phyloP scores from a whole-genome alignment of 1,284 basidiomycete genomes.

The Papiliotrema flavescens region DNA sequence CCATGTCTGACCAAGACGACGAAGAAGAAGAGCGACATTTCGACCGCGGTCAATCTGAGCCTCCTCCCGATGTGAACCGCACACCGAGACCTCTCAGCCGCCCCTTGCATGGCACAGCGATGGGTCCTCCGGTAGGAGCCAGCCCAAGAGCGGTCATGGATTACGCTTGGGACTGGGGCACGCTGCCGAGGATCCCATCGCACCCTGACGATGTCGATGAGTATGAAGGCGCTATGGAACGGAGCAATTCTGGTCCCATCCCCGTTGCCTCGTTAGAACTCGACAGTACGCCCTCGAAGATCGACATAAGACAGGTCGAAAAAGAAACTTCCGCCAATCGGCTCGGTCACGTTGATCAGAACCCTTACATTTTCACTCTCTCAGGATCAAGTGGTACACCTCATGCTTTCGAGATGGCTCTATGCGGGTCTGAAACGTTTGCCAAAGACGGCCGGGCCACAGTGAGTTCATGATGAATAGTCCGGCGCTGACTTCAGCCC shows the following conservation, averaged over 20 bases:
- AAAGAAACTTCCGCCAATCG: conserved; percentile 1
- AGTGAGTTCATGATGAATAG: conserved; percentile 8
- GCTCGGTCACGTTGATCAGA: conserved; percentile 49
- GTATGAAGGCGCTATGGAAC: background rate
- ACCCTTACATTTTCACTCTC: conserved; percentile 52
- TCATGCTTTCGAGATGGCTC: conserved; percentile 54
- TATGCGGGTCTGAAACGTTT: conserved; percentile 42
- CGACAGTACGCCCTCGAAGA: background rate
- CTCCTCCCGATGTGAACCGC: conserved; percentile 14
- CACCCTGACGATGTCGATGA: background rate
- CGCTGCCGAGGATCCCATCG: conserved; percentile 7
- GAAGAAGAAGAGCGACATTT: conserved; percentile 5
- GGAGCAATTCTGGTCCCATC: background rate
- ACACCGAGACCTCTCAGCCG: background rate
- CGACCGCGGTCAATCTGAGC: conserved; percentile 27
- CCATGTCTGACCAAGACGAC: background rate
- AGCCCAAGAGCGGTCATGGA: conserved; percentile 27
- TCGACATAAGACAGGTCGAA: too few relatives aligned
- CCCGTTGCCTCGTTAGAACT: too few relatives aligned
- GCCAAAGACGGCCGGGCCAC: conserved; percentile 24
- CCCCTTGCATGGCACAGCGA: background rate
- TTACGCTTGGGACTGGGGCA: conserved; percentile 47
- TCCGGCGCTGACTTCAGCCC: conserved; percentile 12
- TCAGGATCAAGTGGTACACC: conserved; percentile 42
- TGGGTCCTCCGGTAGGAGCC: conserved; percentile 9